Evolutionary conservation across 2,329 filamentous ascomycete genomes (phyloP).

Genomic region (Drechslerella dactyloides): DNA sequence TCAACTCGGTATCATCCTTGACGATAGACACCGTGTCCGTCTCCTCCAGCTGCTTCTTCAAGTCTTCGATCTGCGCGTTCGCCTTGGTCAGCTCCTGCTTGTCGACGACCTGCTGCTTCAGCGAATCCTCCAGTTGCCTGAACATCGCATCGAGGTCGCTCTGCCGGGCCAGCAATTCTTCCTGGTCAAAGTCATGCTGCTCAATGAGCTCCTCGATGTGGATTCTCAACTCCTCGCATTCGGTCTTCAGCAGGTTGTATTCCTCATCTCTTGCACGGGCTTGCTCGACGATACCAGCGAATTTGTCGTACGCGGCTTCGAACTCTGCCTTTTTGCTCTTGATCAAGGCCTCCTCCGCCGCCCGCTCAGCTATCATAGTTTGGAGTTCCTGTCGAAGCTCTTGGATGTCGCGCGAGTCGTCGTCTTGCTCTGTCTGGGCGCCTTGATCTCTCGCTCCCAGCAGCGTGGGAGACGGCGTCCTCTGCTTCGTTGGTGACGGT

Average conservation of each 20-base stretch:
- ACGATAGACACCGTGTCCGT: slow-evolving; percentile 33
- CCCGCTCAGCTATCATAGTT: slow-evolving; percentile 40
- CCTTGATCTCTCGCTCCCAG: slow-evolving; percentile 11
- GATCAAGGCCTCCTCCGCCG: slow-evolving; percentile 26
- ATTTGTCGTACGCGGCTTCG: slow-evolving; percentile 42
- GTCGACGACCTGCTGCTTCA: slow-evolving; percentile 40
- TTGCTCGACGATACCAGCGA: slow-evolving; percentile 44
- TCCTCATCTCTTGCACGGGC: slow-evolving; percentile 30
- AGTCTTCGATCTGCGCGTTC: slow-evolving; percentile 25
- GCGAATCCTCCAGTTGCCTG: slow-evolving; percentile 33
- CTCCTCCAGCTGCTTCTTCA: slow-evolving; percentile 38
- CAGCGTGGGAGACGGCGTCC: slow-evolving; percentile 10
- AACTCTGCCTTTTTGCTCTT: slow-evolving; percentile 38
- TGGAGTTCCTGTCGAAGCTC: slow-evolving; percentile 24
- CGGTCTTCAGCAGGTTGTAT: slow-evolving; percentile 28
- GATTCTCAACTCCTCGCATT: slow-evolving; percentile 22
- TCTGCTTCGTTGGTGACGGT: slow-evolving; percentile 32
- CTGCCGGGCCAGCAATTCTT: slow-evolving; percentile 38
- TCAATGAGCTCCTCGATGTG: slow-evolving; percentile 45
- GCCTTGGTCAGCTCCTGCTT: slow-evolving; percentile 42
- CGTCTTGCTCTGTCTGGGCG: slow-evolving; percentile 28
- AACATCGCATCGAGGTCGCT: slow-evolving; percentile 44
- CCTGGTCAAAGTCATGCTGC: slow-evolving; percentile 42
- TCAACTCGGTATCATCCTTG: slow-evolving; percentile 38
- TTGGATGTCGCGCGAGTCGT: slow-evolving; percentile 21